phyloP scores from a whole-genome alignment of 2,329 filamentous ascomycete genomes.

The Aspergillus aculeatus region DNA sequence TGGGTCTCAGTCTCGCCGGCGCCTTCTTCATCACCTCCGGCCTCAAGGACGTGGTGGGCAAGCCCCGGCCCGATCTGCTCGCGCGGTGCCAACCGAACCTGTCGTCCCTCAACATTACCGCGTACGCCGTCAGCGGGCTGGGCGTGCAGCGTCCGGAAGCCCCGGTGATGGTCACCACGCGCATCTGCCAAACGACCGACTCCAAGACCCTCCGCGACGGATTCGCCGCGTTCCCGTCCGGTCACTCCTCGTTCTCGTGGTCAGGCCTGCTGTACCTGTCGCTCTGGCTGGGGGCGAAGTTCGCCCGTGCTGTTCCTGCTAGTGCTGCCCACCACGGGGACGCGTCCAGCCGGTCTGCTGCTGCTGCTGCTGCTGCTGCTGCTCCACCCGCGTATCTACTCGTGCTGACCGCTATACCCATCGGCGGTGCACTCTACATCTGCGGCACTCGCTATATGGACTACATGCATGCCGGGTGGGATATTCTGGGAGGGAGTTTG shows the following conservation, averaged over 20 bases:
- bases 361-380: too few species aligned
- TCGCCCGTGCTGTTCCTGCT: neutral
- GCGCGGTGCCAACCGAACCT: slow-evolving; percentile 1
- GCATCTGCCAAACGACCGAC: too few species aligned
- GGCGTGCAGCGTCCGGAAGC: too few species aligned
- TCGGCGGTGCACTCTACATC: neutral
- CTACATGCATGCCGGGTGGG: slow-evolving; percentile 6
- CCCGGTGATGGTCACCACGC: too few species aligned
- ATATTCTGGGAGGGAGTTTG: neutral
- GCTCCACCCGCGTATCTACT: too few species aligned
- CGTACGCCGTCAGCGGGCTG: too few species aligned
- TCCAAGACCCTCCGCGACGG: too few species aligned
- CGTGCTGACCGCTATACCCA: neutral
- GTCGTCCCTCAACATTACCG: too few species aligned
- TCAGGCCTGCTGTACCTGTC: slow-evolving; percentile 1
- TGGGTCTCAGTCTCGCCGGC: neutral
- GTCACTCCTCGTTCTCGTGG: slow-evolving; percentile 1
- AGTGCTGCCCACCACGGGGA: too few species aligned
- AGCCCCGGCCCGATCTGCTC: slow-evolving; percentile 4
- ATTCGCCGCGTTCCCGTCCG: neutral
- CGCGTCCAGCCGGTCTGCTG: too few species aligned
- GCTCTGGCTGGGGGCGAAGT: neutral
- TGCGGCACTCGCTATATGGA: slow-evolving; percentile 3
- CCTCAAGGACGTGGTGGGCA: slow-evolving; percentile 2
- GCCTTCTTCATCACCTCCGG: slow-evolving; percentile 6